Evolutionary conservation across 805 yeast species (phyloP), one percentile per base, ranked within the genome.

Genomic region (Ogataea kodamae): DNA sequence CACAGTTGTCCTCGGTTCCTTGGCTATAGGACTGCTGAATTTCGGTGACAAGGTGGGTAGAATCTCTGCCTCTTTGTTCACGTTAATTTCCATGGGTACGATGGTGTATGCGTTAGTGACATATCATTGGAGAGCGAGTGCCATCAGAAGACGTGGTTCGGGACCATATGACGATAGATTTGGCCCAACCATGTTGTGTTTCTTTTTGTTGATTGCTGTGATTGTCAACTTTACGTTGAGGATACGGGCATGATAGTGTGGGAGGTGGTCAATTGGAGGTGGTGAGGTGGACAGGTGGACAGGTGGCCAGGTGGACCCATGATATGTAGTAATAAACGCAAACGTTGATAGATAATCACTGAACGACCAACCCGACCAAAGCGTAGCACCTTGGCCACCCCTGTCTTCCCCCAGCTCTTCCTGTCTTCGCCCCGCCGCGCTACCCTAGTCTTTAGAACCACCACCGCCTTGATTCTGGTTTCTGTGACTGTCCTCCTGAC

Each of bases 161-260:
- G 98, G 98, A 29, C 98, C 98, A n/a, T 92, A 92, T 59, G 99
- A 92, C 57, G 99, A 92, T 64, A 78, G 98, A 58, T 81, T 92
- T 49, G 99, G 99, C 27, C 98, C 99, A 28, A 94, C 99, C 10
- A 81, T 90, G 84, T 74, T 92, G 52, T 92, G 98, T 66, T 72
- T 90, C 68, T 92, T 92, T 67, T 71, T 92, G 53, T 70, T 92
- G 45, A 77, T 88, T 29, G 97, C 99, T 1, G 97, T 92, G 32
- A 81, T 92, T 27, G 85, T 92, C 47, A 92, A 92, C 69, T 92
- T 92, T 57, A 68, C 88, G 20, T 68, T 92, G 58, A 83, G 97
- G 64, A 76, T 83, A 46, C 69, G 76, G 43, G 75, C 78, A 18
- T 75, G 47, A 48, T 30, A n/a, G n/a, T n/a, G n/a, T n/a, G n/a